Conservation (phyloP, 2,329 filamentous ascomycete genomes). For the Zarea fungicola region DNA sequence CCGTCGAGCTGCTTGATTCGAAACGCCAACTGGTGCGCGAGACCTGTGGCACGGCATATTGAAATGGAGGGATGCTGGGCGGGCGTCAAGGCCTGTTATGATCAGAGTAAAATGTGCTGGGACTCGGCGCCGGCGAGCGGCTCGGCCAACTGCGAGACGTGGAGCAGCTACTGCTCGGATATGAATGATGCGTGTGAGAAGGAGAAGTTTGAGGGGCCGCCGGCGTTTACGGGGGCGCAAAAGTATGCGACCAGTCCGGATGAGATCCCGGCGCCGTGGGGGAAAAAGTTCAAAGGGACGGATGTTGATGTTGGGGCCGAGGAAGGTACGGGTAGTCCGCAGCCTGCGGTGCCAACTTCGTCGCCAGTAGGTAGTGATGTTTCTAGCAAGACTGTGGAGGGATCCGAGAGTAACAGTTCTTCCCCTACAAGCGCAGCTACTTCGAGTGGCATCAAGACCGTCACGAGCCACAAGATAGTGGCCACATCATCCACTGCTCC, state of each 20-base stretch:
- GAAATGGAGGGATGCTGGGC: constrained; percentile 56
- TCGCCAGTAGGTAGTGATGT: too few species aligned
- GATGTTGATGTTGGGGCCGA: too few species aligned
- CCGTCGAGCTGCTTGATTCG: constrained; percentile 54
- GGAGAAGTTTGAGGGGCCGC: constrained; percentile 43
- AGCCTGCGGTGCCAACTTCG: too few species aligned
- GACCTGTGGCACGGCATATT: constrained; percentile 53
- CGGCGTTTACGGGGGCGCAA: constrained; percentile 34
- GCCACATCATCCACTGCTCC: too few species aligned
- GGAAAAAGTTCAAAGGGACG: constrained; percentile 21
- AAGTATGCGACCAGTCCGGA: constrained; percentile 26
- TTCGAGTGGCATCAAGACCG: too few species aligned
- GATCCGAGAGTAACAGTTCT: too few species aligned
- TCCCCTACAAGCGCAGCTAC: too few species aligned
- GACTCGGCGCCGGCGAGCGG: constrained; percentile 54
- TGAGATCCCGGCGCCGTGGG: constrained; percentile 27
- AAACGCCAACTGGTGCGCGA: constrained; percentile 69
- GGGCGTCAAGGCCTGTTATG: constrained; percentile 50
- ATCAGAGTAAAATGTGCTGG: constrained; percentile 57
- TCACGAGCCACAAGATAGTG: too few species aligned
- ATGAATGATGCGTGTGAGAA: constrained; percentile 40
- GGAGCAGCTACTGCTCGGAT: constrained; percentile 55
- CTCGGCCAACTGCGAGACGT: constrained; percentile 52
- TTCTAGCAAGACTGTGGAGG: too few species aligned
- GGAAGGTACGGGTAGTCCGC: too few species aligned